phyloP scores from a whole-genome alignment of 208 protist genomes.

The Plasmodiophora brassicae region DNA sequence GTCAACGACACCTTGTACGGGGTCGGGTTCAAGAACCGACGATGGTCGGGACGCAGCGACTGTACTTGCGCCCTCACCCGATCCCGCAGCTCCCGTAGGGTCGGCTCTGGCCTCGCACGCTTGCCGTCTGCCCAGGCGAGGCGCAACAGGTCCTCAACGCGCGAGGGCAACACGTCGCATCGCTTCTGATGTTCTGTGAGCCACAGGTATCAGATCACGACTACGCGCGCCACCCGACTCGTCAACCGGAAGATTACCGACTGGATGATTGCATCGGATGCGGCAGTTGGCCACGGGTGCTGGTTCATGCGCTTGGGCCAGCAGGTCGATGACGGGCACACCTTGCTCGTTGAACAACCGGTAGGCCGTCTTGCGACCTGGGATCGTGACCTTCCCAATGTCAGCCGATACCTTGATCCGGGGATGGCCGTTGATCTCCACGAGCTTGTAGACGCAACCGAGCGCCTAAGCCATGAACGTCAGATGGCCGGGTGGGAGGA shows the following conservation, averaged over 20 bases:
- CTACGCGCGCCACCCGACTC: neutral
- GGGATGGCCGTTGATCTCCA: constrained; percentile 67
- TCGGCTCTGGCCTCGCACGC: neutral
- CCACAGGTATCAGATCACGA: neutral
- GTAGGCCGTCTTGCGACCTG: constrained; percentile 65
- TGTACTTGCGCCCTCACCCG: neutral
- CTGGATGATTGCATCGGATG: neutral
- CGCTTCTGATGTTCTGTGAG: constrained; percentile 4
- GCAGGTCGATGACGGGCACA: constrained; percentile 59
- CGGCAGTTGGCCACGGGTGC: neutral
- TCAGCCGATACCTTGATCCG: constrained; percentile 72
- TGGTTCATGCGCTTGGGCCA: constrained; percentile 35
- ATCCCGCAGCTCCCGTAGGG: neutral
- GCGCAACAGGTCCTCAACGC: neutral
- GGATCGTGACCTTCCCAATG: constrained; percentile 67
- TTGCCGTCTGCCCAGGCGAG: neutral
- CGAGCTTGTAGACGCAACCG: constrained; percentile 78
- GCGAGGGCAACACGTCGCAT: neutral
- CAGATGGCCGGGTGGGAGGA: neutral
- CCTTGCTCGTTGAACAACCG: constrained; percentile 57
- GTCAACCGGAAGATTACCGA: neutral
- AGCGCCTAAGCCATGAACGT: constrained; percentile 59
- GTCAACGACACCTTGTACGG: constrained; percentile 40
- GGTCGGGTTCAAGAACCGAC: constrained; percentile 21
- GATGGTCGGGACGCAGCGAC: neutral